A percentile compares a stretch with the other conserved stretches of the same genome.
phyloP scores from a whole-genome alignment of 306 rosid species.

The Vigna unguiculata region DNA sequence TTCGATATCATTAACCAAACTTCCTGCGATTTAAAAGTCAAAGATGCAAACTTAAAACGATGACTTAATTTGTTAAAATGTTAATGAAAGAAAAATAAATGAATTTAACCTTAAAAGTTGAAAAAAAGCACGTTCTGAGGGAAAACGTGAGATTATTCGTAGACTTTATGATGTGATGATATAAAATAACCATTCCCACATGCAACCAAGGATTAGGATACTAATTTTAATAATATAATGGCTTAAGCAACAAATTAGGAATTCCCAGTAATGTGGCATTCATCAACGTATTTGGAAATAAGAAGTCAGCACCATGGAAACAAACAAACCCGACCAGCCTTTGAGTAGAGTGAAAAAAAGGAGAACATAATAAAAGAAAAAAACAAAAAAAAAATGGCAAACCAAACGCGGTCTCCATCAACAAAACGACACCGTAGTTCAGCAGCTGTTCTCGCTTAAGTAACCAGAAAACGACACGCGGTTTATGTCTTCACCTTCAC shows the following conservation, averaged over 20 bases:
- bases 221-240: conserved; percentile 15
- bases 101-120: not conserved
- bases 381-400: not conserved
- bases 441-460: not conserved
- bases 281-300: not conserved
- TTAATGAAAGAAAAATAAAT: too few relatives aligned
- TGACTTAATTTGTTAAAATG: not conserved
- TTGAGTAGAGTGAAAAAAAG: conserved; percentile 49
- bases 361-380: not conserved
- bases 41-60: not conserved
- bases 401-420: not conserved
- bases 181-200: not conserved
- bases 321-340: conserved; percentile 14
- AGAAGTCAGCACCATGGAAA: conserved; percentile 17
- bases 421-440: conserved; percentile 45
- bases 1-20: not conserved
- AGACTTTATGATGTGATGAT: too few relatives aligned
- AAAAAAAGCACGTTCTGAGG: not conserved
- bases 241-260: conserved; percentile 4
- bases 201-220: not conserved
- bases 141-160: too few relatives aligned
- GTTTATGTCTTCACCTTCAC: conserved; percentile 35
- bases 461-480: conserved; percentile 44
- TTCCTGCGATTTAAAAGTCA: not conserved
- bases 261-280: conserved; percentile 5